Percentiles rank a stretch among this genome's conserved stretches.
Evolutionary conservation across 2,329 filamentous ascomycete genomes (phyloP).

Genomic region (Acrocalymma vagum): DNA sequence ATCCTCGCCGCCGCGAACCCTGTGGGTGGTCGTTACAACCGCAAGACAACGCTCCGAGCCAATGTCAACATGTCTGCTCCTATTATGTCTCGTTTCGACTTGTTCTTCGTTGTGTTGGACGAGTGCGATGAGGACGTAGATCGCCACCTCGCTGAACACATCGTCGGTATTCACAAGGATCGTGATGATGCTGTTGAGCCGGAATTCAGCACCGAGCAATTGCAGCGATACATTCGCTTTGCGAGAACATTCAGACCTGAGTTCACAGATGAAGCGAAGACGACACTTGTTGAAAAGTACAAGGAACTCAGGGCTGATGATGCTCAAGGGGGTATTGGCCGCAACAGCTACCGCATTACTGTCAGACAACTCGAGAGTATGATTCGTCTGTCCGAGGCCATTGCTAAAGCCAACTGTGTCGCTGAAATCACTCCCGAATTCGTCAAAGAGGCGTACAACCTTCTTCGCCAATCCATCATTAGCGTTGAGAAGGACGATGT

Average conservation of each 20-base stretch:
- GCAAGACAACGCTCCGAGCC: conserved; percentile 88
- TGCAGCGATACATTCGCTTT: conserved; percentile 97
- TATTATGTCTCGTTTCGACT: conserved; percentile 99
- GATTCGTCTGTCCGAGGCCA: conserved; percentile 96
- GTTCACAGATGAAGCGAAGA: conserved; percentile 87
- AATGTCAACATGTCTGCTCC: conserved; percentile 99
- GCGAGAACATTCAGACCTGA: conserved; percentile 93
- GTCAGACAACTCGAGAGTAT: conserved; percentile 95
- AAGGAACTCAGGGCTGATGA: conserved; percentile 95
- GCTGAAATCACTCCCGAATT: conserved; percentile 86
- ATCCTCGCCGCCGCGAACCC: conserved; percentile 97
- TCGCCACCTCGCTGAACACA: conserved; percentile 90
- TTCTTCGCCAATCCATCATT: conserved; percentile 94
- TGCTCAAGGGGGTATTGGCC: conserved; percentile 89
- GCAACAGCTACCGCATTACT: conserved; percentile 97
- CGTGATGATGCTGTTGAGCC: conserved; percentile 91
- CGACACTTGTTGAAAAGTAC: conserved; percentile 88
- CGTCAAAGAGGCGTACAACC: conserved; percentile 89
- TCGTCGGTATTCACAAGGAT: conserved; percentile 91
- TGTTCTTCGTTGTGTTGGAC: conserved; percentile 97
- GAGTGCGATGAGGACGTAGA: conserved; percentile 95
- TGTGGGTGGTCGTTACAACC: conserved; percentile 95
- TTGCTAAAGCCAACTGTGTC: conserved; percentile 96
- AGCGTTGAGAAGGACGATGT: conserved; percentile 98
- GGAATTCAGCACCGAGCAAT: conserved; percentile 93